These are phyloP conservation scores for Diaporthe eres DNA, from an alignment of 2,329 filamentous ascomycete species.

Conservation along the genomic window DNA sequence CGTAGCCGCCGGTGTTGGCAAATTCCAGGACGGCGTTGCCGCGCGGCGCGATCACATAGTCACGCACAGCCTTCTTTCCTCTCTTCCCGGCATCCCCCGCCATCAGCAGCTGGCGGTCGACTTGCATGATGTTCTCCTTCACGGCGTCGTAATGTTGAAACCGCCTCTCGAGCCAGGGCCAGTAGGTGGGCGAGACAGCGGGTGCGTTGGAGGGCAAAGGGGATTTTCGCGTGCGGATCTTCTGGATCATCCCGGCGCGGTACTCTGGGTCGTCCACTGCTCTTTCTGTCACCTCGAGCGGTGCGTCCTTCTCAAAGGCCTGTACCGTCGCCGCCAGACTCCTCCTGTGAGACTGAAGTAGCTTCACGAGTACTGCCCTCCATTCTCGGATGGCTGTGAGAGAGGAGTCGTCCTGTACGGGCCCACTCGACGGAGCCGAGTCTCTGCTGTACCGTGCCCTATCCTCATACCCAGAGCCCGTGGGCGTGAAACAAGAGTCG, in stretches of 20 bases:
- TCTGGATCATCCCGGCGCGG: constrained; percentile 56
- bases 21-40: constrained; percentile 69
- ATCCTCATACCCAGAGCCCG: background rate
- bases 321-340: constrained; percentile 61
- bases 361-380: constrained; percentile 57
- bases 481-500: background rate
- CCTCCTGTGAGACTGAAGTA: constrained; percentile 58
- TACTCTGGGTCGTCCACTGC: constrained; percentile 59
- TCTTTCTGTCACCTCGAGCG: constrained; percentile 57
- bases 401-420: constrained; percentile 44
- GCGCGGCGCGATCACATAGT: constrained; percentile 58
- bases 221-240: background rate
- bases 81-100: constrained; percentile 56
- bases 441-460: background rate
- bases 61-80: constrained; percentile 54
- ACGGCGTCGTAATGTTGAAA: constrained; percentile 63
- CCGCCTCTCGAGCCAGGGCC: constrained; percentile 60
- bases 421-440: no score
- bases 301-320: constrained; percentile 60
- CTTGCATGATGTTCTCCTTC: constrained; percentile 57
- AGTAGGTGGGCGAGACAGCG: constrained; percentile 50
- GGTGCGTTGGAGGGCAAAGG: constrained; percentile 1
- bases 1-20: constrained; percentile 56
- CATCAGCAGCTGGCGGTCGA: constrained; percentile 57
- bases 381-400: constrained; percentile 60